Conservation (phyloP, 2,329 filamentous ascomycete species). For the Xylariaceae sp. region DNA sequence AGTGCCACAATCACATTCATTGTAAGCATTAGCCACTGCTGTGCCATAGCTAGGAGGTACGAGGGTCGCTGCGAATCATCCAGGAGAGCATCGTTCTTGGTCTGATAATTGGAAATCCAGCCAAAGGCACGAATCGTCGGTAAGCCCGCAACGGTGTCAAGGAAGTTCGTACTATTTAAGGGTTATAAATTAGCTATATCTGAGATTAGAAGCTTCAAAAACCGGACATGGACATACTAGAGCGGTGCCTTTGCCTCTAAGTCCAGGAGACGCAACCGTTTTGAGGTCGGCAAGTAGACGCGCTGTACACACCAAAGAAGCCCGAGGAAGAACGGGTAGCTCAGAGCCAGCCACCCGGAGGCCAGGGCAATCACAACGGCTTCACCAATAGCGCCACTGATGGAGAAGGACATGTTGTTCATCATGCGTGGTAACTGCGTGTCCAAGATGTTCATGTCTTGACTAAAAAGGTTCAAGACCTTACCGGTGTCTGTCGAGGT, state of each 20-base stretch:
- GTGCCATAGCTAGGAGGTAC: constrained; percentile 6
- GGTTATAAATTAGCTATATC: neutral
- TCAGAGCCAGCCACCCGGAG: constrained; percentile 40
- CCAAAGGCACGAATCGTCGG: constrained; percentile 50
- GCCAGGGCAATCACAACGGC: constrained; percentile 39
- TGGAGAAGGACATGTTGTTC: constrained; percentile 24
- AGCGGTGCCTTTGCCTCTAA: constrained; percentile 49
- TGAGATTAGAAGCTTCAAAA: neutral
- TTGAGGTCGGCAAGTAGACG: constrained; percentile 49
- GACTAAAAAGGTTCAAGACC: constrained; percentile 44
- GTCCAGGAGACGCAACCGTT: constrained; percentile 49
- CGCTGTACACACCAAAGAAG: constrained; percentile 44
- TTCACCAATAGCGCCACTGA: constrained; percentile 30
- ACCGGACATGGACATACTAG: constrained; percentile 35
- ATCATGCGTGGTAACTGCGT: constrained; percentile 36
- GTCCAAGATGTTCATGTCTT: constrained; percentile 44
- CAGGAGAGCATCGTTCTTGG: constrained; percentile 42
- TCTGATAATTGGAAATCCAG: constrained; percentile 41
- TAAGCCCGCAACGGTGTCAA: constrained; percentile 46
- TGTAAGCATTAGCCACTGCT: constrained; percentile 23
- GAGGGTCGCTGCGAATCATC: constrained; percentile 27
- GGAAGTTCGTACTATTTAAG: constrained; percentile 37
- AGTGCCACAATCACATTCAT: constrained; percentile 22
- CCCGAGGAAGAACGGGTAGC: constrained; percentile 41
- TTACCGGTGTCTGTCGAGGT: constrained; percentile 35